Conservation (phyloP, 1,139 yeast genomes). For the Candida buenavistaensis region DNA sequence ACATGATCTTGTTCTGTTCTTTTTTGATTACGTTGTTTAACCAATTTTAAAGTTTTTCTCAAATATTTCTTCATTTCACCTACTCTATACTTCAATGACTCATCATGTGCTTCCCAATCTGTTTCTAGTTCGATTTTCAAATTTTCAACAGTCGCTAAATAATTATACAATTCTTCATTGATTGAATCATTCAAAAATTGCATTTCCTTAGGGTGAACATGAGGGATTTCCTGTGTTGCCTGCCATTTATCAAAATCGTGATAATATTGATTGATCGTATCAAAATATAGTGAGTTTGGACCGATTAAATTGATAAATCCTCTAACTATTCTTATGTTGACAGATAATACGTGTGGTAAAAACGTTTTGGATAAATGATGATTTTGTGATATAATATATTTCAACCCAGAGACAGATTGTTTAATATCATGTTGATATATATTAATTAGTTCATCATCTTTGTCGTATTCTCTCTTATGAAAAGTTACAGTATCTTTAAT, state of each 20-base stretch:
- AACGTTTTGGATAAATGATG: slow-evolving; percentile 30
- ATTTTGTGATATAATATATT: slow-evolving; percentile 38
- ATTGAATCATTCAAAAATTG: slow-evolving; percentile 30
- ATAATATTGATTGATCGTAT: slow-evolving; percentile 42
- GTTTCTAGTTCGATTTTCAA: slow-evolving; percentile 31
- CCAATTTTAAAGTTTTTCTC: slow-evolving; percentile 37
- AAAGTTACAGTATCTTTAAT: slow-evolving; percentile 18
- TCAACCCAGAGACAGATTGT: slow-evolving; percentile 43
- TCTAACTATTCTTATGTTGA: slow-evolving; percentile 32
- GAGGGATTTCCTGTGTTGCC: slow-evolving; percentile 31
- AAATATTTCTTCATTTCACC: slow-evolving; percentile 41
- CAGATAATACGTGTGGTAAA: slow-evolving; percentile 39
- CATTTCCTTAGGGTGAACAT: slow-evolving; percentile 42
- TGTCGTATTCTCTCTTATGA: slow-evolving; percentile 23
- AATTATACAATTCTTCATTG: slow-evolving; percentile 31
- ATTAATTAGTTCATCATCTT: slow-evolving; percentile 44
- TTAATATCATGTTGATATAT: slow-evolving; percentile 47
- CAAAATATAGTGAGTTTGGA: slow-evolving; percentile 40
- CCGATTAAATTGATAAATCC: slow-evolving; percentile 38
- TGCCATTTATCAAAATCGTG: slow-evolving; percentile 34
- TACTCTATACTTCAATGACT: slow-evolving; percentile 31
- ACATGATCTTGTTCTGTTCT: slow-evolving; percentile 42
- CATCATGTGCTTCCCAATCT: slow-evolving; percentile 32
- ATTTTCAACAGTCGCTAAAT: slow-evolving; percentile 27
- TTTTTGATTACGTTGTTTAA: slow-evolving; percentile 46